A percentile compares a stretch with the other conserved stretches of the same genome.
Evolutionary conservation across 768 basidiomycete species (phyloP).

Genomic region (Pholiota microspora): DNA sequence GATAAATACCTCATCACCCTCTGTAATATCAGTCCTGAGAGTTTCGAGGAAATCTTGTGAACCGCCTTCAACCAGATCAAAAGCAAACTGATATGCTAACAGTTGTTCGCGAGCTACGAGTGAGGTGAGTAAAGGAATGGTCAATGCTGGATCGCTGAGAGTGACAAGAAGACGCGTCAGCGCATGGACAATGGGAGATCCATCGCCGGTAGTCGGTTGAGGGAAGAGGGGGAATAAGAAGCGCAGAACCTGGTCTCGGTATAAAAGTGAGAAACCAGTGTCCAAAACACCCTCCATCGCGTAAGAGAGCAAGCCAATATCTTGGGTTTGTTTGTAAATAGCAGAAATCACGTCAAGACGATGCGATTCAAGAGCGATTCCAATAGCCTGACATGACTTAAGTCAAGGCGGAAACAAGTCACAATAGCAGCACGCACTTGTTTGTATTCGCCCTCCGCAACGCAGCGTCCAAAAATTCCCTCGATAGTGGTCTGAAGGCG

Average conservation of each 20-base stretch:
- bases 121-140: constrained; percentile 68
- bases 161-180: constrained; percentile 90
- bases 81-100: constrained; percentile 92
- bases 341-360: constrained; percentile 83
- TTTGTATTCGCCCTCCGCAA: constrained; percentile 86
- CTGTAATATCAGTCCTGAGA: constrained; percentile 66
- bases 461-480: constrained; percentile 82
- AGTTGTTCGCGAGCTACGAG: constrained; percentile 70
- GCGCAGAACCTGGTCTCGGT: constrained; percentile 77
- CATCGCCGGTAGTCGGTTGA: constrained; percentile 64
- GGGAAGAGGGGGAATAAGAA: constrained; percentile 89
- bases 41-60: constrained; percentile 89
- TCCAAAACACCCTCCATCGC: constrained; percentile 91
- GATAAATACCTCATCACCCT: constrained; percentile 57
- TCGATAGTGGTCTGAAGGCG: constrained; percentile 85
- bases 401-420: constrained; percentile 12
- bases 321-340: constrained; percentile 71
- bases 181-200: constrained; percentile 73
- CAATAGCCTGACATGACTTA: constrained; percentile 66
- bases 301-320: constrained; percentile 81
- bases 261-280: constrained; percentile 83
- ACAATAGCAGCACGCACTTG: constrained; percentile 54
- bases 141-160: constrained; percentile 77
- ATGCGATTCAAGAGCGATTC: constrained; percentile 90
- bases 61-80: constrained; percentile 93